phyloP scores from a whole-genome alignment of 148 eudicot genomes.

The Pouteria glomerata region DNA sequence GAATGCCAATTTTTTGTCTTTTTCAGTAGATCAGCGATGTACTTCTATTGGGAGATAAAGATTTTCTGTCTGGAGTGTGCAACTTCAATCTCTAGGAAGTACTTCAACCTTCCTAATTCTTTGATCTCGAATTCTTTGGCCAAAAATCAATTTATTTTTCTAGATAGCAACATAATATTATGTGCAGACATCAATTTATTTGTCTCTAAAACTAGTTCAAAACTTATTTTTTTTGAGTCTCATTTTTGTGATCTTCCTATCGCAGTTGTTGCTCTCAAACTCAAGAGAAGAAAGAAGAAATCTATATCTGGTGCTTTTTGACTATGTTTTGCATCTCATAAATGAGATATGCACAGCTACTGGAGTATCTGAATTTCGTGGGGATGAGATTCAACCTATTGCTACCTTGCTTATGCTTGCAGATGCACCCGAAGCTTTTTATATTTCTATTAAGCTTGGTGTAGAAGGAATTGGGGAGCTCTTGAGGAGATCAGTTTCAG shows the following conservation, averaged over 20 bases:
- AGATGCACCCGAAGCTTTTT: slow-evolving; percentile 95
- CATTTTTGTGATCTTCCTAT: slow-evolving; percentile 19
- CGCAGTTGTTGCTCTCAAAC: slow-evolving; percentile 85
- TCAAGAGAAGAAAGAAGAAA: slow-evolving; percentile 90
- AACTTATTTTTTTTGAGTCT: background rate
- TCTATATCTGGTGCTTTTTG: slow-evolving; percentile 80
- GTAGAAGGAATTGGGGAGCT: slow-evolving; percentile 82
- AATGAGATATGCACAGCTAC: slow-evolving; percentile 53
- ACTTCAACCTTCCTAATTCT: no score
- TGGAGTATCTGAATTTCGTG: slow-evolving; percentile 71
- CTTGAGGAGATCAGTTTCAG: slow-evolving; percentile 68
- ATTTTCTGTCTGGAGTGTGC: no score
- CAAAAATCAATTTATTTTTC: no score
- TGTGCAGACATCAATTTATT: background rate
- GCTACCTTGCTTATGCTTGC: slow-evolving; percentile 81
- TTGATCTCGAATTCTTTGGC: no score
- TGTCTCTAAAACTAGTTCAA: background rate
- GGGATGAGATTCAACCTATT: slow-evolving; percentile 79
- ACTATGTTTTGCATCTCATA: slow-evolving; percentile 78
- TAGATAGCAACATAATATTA: no score
- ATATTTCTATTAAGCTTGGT: slow-evolving; percentile 88
- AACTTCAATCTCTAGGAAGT: no score
- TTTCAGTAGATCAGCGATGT: no score
- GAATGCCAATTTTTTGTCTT: no score
- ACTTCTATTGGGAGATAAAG: no score